Percentiles rank a stretch among this genome's conserved stretches.
Evolutionary conservation across 2,329 filamentous ascomycete species (phyloP).

Genomic region (Ceratocystis colombiana): DNA sequence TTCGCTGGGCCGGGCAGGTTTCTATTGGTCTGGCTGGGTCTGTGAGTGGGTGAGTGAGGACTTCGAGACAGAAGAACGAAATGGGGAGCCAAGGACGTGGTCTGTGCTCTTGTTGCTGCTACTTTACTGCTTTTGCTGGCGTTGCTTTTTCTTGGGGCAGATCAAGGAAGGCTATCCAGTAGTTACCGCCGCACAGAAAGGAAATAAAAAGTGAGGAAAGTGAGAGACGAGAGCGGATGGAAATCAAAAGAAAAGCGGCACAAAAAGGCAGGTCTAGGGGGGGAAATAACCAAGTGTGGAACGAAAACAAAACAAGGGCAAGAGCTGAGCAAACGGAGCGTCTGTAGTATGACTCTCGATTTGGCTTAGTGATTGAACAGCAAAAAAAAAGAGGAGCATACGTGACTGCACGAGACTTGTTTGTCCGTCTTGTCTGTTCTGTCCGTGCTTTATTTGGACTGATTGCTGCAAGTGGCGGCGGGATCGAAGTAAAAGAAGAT

Average conservation of each 20-base stretch:
- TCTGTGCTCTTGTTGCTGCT: conserved; percentile 8
- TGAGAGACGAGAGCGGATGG: conserved; percentile 13
- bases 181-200: background rate
- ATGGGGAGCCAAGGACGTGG: conserved; percentile 6
- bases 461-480: conserved; percentile 2
- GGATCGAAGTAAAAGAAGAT: conserved; percentile 1
- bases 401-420: conserved; percentile 7
- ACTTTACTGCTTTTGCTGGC: background rate
- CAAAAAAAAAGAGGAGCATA: background rate
- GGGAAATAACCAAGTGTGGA: background rate
- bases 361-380: background rate
- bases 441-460: background rate
- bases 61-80: conserved; percentile 2
- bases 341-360: conserved; percentile 9
- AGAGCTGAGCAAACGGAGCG: conserved; percentile 7
- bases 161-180: background rate
- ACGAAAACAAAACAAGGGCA: background rate
- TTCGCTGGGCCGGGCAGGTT: background rate
- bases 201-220: conserved; percentile 2
- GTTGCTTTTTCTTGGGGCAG: background rate
- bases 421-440: background rate
- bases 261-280: background rate
- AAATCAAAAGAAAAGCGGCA: conserved; percentile 19
- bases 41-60: background rate
- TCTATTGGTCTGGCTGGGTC: conserved; percentile 8